Conservation (phyloP, 257 asterid genomes). For the Handroanthus guayacan region DNA sequence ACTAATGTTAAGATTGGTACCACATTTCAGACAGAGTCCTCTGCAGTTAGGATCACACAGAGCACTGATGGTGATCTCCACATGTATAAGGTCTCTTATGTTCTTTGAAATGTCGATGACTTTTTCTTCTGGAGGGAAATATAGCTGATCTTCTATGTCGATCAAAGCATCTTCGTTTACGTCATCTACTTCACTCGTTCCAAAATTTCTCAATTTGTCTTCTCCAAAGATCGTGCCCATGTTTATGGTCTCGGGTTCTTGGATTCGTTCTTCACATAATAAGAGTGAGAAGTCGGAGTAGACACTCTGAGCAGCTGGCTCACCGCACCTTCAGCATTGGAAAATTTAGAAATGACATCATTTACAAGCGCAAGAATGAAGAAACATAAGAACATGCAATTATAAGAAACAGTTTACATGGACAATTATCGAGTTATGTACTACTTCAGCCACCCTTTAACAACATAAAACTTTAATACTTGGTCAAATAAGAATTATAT, state of each 20-base stretch:
- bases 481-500: neutral
- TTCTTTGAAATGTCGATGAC: conserved; percentile 82
- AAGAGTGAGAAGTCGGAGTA: conserved; percentile 74
- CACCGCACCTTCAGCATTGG: conserved; percentile 73
- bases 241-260: conserved; percentile 67
- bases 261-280: conserved; percentile 71
- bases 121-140: conserved; percentile 69
- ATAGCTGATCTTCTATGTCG: conserved; percentile 74
- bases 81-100: conserved; percentile 82
- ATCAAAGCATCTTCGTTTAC: conserved; percentile 50
- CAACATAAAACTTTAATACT: neutral
- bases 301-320: conserved; percentile 74
- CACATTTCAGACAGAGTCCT: conserved; percentile 82
- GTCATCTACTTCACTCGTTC: conserved; percentile 37
- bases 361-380: neutral
- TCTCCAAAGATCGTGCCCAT: conserved; percentile 64
- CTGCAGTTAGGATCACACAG: conserved; percentile 74
- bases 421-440: neutral
- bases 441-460: neutral
- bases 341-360: conserved; percentile 16
- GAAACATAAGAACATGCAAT: neutral
- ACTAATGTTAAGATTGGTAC: conserved; percentile 66
- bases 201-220: conserved; percentile 42
- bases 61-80: conserved; percentile 81
- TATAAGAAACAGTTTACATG: neutral